These are phyloP conservation scores for Catenaria anguillulae DNA, from an alignment of 371 early-diverging fungal species.

Conservation along the genomic window DNA sequence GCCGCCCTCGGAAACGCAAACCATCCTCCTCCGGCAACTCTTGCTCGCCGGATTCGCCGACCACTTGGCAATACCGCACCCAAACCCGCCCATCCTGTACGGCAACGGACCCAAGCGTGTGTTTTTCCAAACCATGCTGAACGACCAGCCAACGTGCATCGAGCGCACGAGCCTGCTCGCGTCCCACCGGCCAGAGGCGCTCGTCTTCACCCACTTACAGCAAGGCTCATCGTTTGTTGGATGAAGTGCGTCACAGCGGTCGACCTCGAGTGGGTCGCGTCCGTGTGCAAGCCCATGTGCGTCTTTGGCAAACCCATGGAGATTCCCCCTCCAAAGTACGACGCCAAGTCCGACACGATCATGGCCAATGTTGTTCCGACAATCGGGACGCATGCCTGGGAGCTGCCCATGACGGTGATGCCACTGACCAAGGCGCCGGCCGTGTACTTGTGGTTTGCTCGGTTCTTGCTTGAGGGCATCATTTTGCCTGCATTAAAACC, in stretches of 20 bases:
- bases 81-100: slow-evolving; percentile 16
- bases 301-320: slow-evolving; percentile 47
- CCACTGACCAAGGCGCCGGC: slow-evolving; percentile 2
- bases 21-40: slow-evolving; percentile 63
- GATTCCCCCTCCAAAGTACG: slow-evolving; percentile 36
- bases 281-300: slow-evolving; percentile 47
- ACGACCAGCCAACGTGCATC: slow-evolving; percentile 52
- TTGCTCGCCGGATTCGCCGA: slow-evolving; percentile 79
- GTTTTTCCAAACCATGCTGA: slow-evolving; percentile 68
- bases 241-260: slow-evolving; percentile 68
- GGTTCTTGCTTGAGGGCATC: neutral
- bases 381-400: neutral
- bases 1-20: slow-evolving; percentile 55
- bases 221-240: slow-evolving; percentile 29
- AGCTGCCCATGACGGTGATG: neutral
- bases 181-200: slow-evolving; percentile 8
- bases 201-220: slow-evolving; percentile 9
- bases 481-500: neutral
- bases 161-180: slow-evolving; percentile 55
- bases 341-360: neutral
- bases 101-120: slow-evolving; percentile 32
- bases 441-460: neutral
- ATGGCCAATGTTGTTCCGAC: neutral
- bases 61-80: slow-evolving; percentile 55
- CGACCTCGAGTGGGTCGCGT: slow-evolving; percentile 60